These are phyloP conservation scores for Angomonas ambiguus DNA, from an alignment of 208 protist genomes.

Conservation along the genomic window DNA sequence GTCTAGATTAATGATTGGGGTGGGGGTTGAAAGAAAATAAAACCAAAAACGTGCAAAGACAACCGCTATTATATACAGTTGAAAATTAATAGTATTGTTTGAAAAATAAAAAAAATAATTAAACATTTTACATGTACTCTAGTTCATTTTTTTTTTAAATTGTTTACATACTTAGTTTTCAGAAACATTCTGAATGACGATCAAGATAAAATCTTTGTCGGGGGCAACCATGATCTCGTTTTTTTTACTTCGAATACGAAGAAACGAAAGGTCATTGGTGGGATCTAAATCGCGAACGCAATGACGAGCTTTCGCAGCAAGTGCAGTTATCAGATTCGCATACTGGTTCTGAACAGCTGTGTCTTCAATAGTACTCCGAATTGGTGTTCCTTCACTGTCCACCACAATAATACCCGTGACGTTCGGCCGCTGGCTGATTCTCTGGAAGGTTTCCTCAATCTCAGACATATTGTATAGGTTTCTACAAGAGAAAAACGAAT, in stretches of 20 bases:
- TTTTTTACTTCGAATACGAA: slow-evolving; percentile 94
- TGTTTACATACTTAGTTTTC: slow-evolving; percentile 24
- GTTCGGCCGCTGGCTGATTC: slow-evolving; percentile 93
- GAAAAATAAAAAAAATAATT: too few relatives aligned
- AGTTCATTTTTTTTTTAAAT: slow-evolving; percentile 9
- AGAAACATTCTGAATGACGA: slow-evolving; percentile 87
- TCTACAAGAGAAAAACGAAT: background rate
- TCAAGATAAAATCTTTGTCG: slow-evolving; percentile 89
- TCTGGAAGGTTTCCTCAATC: slow-evolving; percentile 94
- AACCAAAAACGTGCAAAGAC: too few relatives aligned
- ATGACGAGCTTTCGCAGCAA: slow-evolving; percentile 91
- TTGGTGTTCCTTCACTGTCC: slow-evolving; percentile 90
- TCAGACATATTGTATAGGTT: slow-evolving; percentile 63
- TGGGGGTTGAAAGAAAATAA: too few relatives aligned
- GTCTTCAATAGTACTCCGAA: slow-evolving; percentile 89
- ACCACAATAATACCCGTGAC: slow-evolving; percentile 94
- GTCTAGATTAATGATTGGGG: too few relatives aligned
- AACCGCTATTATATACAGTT: too few relatives aligned
- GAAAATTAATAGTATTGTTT: too few relatives aligned
- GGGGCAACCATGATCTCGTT: slow-evolving; percentile 97
- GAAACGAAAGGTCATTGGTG: slow-evolving; percentile 94
- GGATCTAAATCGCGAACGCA: slow-evolving; percentile 95
- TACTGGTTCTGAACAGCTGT: slow-evolving; percentile 90
- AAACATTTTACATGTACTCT: background rate
- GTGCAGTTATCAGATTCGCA: slow-evolving; percentile 90